Evolutionary conservation across 78 protist species (phyloP).

Genomic region (Anaeramoeba ignava): DNA sequence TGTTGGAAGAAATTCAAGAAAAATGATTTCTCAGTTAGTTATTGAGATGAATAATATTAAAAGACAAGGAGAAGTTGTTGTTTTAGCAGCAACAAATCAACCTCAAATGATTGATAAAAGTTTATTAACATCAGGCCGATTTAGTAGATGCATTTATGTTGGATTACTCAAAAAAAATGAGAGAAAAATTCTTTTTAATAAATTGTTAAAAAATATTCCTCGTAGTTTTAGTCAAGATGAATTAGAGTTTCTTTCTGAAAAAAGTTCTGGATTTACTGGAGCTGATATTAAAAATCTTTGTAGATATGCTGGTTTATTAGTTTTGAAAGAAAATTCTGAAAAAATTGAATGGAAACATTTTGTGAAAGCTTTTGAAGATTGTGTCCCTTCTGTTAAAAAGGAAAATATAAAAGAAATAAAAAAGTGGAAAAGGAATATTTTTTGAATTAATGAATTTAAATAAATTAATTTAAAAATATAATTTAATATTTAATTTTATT

Average conservation of each 20-base stretch:
- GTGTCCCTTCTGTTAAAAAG: too few species aligned
- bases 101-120: neutral
- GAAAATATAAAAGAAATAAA: too few species aligned
- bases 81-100: neutral
- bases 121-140: neutral
- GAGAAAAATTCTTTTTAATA: neutral
- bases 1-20: neutral
- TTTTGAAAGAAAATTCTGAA: too few species aligned
- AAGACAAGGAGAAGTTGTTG: neutral
- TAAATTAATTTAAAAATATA: too few species aligned
- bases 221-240: neutral
- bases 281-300: neutral
- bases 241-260: neutral
- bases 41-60: neutral
- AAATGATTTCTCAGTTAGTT: neutral
- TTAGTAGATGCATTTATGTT: neutral
- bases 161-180: neutral
- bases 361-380: too few species aligned
- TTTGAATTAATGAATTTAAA: too few species aligned
- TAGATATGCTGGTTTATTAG: neutral
- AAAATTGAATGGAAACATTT: too few species aligned
- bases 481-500: too few species aligned
- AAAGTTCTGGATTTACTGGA: neutral
- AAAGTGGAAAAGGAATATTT: too few species aligned
- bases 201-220: neutral